Base-by-base conservation (phyloP, 345 rosid genomes). In the Rubroshorea leprosula region DNA sequence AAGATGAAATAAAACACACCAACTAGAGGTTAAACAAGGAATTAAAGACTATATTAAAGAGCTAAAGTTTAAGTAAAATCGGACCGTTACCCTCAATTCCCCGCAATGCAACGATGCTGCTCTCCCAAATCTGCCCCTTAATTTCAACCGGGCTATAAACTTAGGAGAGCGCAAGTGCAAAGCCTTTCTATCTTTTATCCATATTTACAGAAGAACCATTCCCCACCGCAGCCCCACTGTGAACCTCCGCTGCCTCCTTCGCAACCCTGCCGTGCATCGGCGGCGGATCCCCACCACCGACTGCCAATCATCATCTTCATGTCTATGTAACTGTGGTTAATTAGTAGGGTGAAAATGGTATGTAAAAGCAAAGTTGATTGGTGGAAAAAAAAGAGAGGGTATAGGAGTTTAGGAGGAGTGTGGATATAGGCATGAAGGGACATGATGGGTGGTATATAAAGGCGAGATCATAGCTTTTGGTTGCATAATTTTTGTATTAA, bases 11-110 rank as follows among this genome's bases (percentile, higher is more conserved):
- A 45, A 54, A 51, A 52, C 58, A 23, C 31, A 29, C n/a, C n/a
- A 26, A 25, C 53, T 18, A 45, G 24, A 62, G 58, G 70, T 68
- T 66, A 68, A 74, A 67, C 57, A 60, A 21, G 60, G 55, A 67
- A 69, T 21, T 6, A 25, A 64, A 55, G 43, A 16, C 39, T 49
- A 51, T 47, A 54, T 38, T 47, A 41, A 55, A 47, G 57, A 45
- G 57, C 57, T 51, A 39, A 62, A 43, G 63, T 66, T 29, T 38
- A 60, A 31, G 65, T 57, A 57, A 68, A 76, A 65, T 85, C 89
- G 93, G 93, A 85, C 93, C 93, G 93, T 69, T 70, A 80, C 85
- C 93, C 89, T 85, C 93, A 75, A 85, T 85, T 83, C 93, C 93
- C 93, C 87, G 82, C 89, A 55, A 77, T 83, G 89, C 89, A 85